A percentile compares a stretch with the other conserved stretches of the same genome.
These are phyloP conservation scores for Candida bentonensis DNA, from an alignment of 805 yeast species.

Conservation along the genomic window DNA sequence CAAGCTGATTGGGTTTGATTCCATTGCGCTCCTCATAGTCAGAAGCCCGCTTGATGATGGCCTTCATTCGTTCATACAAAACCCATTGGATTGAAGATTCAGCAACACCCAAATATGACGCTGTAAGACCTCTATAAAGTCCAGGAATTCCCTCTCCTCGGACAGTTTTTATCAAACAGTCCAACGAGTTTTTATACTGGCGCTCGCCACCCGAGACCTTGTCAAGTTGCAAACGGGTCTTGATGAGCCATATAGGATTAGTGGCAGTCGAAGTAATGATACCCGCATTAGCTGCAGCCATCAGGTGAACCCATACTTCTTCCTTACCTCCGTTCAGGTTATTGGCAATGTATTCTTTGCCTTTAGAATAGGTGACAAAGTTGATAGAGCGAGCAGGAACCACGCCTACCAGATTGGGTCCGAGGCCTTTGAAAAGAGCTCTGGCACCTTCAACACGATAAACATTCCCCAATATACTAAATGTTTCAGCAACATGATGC, in stretches of 20 bases:
- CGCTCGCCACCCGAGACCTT: slow-evolving; percentile 32
- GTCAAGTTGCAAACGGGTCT: slow-evolving; percentile 88
- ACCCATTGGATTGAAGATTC: slow-evolving; percentile 96
- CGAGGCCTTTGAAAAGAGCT: slow-evolving; percentile 86
- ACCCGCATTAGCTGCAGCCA: slow-evolving; percentile 86
- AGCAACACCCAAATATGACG: slow-evolving; percentile 84
- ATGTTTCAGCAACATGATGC: slow-evolving; percentile 75
- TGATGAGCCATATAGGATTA: slow-evolving; percentile 94
- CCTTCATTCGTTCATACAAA: slow-evolving; percentile 86
- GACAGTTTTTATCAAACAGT: slow-evolving; percentile 59
- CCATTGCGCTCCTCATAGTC: slow-evolving; percentile 30
- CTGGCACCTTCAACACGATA: slow-evolving; percentile 66
- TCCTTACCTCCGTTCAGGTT: slow-evolving; percentile 63
- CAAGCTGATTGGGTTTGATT: slow-evolving; percentile 18
- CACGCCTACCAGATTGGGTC: slow-evolving; percentile 94
- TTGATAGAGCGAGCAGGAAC: slow-evolving; percentile 96
- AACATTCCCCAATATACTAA: slow-evolving; percentile 52
- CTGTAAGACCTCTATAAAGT: slow-evolving; percentile 81
- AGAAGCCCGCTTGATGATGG: slow-evolving; percentile 38
- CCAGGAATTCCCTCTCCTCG: slow-evolving; percentile 68
- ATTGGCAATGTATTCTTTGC: slow-evolving; percentile 60
- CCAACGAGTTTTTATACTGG: slow-evolving; percentile 70
- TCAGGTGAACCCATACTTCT: slow-evolving; percentile 69
- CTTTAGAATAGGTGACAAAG: slow-evolving; percentile 91
- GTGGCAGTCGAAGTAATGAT: slow-evolving; percentile 90